Evolutionary conservation across 225 moss, liverwort and hornwort genomes (phyloP), one percentile per base, ranked within the genome.

Genomic region (Straminergon stramineum): DNA sequence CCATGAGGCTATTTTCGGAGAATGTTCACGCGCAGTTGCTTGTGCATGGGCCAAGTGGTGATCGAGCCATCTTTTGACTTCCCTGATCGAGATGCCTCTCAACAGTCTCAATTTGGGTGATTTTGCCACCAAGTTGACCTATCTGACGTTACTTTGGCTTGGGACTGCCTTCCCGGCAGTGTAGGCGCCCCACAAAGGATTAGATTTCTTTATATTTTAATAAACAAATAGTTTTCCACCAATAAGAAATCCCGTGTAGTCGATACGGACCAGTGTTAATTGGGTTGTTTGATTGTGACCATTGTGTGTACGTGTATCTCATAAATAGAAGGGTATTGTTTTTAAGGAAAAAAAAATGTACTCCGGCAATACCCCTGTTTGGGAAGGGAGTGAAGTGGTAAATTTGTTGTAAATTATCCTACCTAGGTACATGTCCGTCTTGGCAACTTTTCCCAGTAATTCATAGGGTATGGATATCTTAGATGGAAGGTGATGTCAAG

Each of bases 321-420:
- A 45, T 45, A 45, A 0, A 1, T 17, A 45, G 28, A 28, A 74
- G 26, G 26, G 0, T 8, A 71, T 26, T 41, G 71, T 8, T 41
- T 39, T 68, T n/a, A 2, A 12, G 6, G 1, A 68, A n/a, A 66
- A 20, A 19, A 11, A 37, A 3, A 66, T 37, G 2, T 69, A 12
- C 7, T 22, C 6, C 4, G 0, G 0, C 13, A 39, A 39, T 39
- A 8, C 6, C 8, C 22, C 0, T n/a, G 2, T 69, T 69, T 37
- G 21, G 12, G 6, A n/a, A n/a, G n/a, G 21, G 6, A 39, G 23
- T 21, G 22, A 69, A 69, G 22, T 70, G 2, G 14, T 14, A 14
- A 70, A 70, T 70, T 7, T 70, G 39, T 39, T 39, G 9, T 39
- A 39, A 39, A 24, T 48, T 48, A 48, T 39, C 18, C 22, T 22